These are phyloP conservation scores for Vitis hybrid DNA, from an alignment of 177 flowering plant species.

Conservation along the genomic window DNA sequence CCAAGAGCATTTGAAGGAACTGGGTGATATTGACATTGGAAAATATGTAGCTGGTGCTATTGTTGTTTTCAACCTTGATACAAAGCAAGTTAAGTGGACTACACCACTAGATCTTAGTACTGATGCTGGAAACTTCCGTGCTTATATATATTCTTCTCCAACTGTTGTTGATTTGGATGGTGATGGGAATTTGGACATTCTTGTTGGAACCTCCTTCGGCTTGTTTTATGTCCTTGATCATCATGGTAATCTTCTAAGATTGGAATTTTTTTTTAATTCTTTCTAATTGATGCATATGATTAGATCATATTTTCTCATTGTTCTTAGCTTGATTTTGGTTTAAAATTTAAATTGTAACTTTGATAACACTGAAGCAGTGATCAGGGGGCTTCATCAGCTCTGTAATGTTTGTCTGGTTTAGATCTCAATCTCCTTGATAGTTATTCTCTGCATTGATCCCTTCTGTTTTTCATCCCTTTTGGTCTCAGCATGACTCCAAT, in stretches of 20 bases:
- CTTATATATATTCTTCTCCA: slow-evolving; percentile 92
- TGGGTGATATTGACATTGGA: slow-evolving; percentile 85
- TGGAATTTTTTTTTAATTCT: slow-evolving; percentile 4
- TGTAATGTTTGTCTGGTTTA: too few relatives aligned
- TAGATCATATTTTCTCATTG: too few relatives aligned
- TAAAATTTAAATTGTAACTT: too few relatives aligned
- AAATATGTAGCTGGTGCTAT: slow-evolving; percentile 90
- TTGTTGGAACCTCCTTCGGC: slow-evolving; percentile 95
- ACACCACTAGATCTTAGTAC: slow-evolving; percentile 75
- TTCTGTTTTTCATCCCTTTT: too few relatives aligned
- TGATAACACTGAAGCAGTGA: too few relatives aligned
- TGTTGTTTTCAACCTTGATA: slow-evolving; percentile 95
- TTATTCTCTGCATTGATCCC: too few relatives aligned
- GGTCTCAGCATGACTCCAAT: too few relatives aligned
- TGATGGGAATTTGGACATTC: slow-evolving; percentile 93
- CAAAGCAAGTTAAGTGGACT: slow-evolving; percentile 96
- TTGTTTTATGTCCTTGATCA: slow-evolving; percentile 93
- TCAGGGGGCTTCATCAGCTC: too few relatives aligned
- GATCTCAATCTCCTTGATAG: too few relatives aligned
- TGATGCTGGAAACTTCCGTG: slow-evolving; percentile 67
- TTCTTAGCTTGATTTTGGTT: too few relatives aligned
- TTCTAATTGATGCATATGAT: too few relatives aligned
- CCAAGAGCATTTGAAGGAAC: slow-evolving; percentile 78
- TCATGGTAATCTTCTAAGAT: slow-evolving; percentile 54
- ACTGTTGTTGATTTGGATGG: slow-evolving; percentile 96